These are phyloP conservation scores for Pyrenochaeta sp. DNA, from an alignment of 2,329 filamentous ascomycete species.

Conservation along the genomic window DNA sequence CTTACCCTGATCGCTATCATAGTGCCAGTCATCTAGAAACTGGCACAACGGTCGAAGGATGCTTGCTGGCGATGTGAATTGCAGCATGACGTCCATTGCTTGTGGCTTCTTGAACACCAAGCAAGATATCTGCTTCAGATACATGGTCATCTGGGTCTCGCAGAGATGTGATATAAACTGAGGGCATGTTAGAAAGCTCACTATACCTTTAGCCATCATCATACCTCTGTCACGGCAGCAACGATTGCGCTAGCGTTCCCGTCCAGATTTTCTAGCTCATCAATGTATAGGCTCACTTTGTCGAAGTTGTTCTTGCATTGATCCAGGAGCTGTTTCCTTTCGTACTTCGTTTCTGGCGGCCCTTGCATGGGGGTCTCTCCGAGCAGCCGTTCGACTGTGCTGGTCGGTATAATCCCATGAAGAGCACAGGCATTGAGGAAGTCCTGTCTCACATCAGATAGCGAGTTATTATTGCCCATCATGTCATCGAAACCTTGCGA, in stretches of 20 bases:
- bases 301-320: slow-evolving; percentile 81
- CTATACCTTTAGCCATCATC: neutral
- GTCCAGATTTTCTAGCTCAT: slow-evolving; percentile 87
- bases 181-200: slow-evolving; percentile 8
- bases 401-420: slow-evolving; percentile 81
- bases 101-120: slow-evolving; percentile 76
- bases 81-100: slow-evolving; percentile 76
- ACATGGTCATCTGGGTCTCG: slow-evolving; percentile 77
- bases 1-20: slow-evolving; percentile 77
- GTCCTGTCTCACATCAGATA: slow-evolving; percentile 76
- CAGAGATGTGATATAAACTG: slow-evolving; percentile 75
- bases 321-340: slow-evolving; percentile 78
- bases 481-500: slow-evolving; percentile 69
- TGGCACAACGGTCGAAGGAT: slow-evolving; percentile 78
- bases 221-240: slow-evolving; percentile 65
- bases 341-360: slow-evolving; percentile 76
- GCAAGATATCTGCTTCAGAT: slow-evolving; percentile 77
- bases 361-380: slow-evolving; percentile 86
- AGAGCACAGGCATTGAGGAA: slow-evolving; percentile 92
- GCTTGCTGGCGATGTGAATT: slow-evolving; percentile 75
- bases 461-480: slow-evolving; percentile 62
- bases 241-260: slow-evolving; percentile 90
- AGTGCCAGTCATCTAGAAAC: slow-evolving; percentile 79
- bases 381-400: slow-evolving; percentile 79
- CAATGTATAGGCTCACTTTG: slow-evolving; percentile 76